Percentiles rank a stretch among this genome's conserved stretches.
Evolutionary conservation across 2,329 filamentous ascomycete species (phyloP).

Genomic region (Mollisia scopiformis): DNA sequence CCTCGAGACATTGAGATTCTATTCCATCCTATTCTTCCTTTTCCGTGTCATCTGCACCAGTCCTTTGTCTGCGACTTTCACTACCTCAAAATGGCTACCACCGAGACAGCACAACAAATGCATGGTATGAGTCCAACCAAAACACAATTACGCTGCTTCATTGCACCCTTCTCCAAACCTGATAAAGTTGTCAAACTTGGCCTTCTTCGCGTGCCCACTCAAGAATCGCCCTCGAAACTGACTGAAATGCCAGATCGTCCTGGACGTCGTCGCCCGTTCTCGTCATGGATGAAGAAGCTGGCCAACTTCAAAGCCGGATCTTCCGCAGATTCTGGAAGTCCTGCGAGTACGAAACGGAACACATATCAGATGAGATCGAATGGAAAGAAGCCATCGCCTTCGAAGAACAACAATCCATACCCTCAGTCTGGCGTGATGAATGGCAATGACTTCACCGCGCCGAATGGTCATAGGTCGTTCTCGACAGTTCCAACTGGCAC

Average conservation of each 20-base stretch:
- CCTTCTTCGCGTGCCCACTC: neutral
- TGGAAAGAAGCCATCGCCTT: slow-evolving; percentile 59
- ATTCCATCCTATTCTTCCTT: neutral
- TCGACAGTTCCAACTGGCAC: slow-evolving; percentile 57
- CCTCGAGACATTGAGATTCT: neutral
- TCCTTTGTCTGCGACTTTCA: neutral
- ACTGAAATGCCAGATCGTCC: slow-evolving; percentile 58
- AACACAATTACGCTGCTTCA: slow-evolving; percentile 2
- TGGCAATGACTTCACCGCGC: slow-evolving; percentile 29
- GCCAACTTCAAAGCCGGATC: slow-evolving; percentile 78
- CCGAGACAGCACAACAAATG: slow-evolving; percentile 43
- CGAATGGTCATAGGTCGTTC: slow-evolving; percentile 55
- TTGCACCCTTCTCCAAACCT: slow-evolving; percentile 9
- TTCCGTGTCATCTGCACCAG: neutral
- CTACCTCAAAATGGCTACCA: slow-evolving; percentile 39
- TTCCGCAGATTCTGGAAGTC: slow-evolving; percentile 54
- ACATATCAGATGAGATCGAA: slow-evolving; percentile 43
- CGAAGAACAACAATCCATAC: slow-evolving; percentile 80
- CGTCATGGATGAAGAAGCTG: slow-evolving; percentile 92
- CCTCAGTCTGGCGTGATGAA: slow-evolving; percentile 72
- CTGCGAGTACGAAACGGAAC: slow-evolving; percentile 45
- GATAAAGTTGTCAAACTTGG: slow-evolving; percentile 5
- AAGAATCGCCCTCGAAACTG: slow-evolving; percentile 17
- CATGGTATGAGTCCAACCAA: slow-evolving; percentile 43
- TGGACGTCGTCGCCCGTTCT: slow-evolving; percentile 81